A percentile compares a stretch with the other conserved stretches of the same genome.
These are phyloP conservation scores for Mycena latifolia DNA, from an alignment of 768 basidiomycete species.

Conservation along the genomic window DNA sequence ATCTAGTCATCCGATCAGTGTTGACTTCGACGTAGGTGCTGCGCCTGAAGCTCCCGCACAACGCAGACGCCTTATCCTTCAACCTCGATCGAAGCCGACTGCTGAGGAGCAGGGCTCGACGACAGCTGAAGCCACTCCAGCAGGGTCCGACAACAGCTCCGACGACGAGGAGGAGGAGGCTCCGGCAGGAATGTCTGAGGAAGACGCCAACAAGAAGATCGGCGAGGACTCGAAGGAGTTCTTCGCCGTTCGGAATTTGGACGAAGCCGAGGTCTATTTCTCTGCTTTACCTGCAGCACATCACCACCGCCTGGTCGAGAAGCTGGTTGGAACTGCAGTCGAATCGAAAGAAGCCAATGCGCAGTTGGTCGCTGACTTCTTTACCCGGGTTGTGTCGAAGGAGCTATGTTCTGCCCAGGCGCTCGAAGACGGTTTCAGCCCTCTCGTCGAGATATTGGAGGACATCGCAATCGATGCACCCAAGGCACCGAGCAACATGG, in stretches of 20 bases:
- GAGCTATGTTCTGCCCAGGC: slow-evolving; percentile 66
- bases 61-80: slow-evolving; percentile 79
- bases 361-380: slow-evolving; percentile 81
- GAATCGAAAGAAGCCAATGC: slow-evolving; percentile 88
- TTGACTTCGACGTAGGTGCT: slow-evolving; percentile 61
- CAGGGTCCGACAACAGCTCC: slow-evolving; percentile 62
- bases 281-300: slow-evolving; percentile 74
- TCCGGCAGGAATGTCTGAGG: slow-evolving; percentile 69
- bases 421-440: slow-evolving; percentile 82
- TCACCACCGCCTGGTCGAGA: slow-evolving; percentile 77
- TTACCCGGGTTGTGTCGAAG: slow-evolving; percentile 71
- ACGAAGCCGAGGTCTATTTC: slow-evolving; percentile 92
- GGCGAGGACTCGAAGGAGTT: slow-evolving; percentile 89
- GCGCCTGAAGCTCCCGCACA: slow-evolving; percentile 62
- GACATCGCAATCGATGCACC: slow-evolving; percentile 94
- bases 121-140: slow-evolving; percentile 55
- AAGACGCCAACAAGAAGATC: slow-evolving; percentile 80
- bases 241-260: slow-evolving; percentile 84
- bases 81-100: slow-evolving; percentile 79
- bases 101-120: slow-evolving; percentile 53
- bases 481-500: slow-evolving; percentile 83
- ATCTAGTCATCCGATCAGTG: slow-evolving; percentile 63
- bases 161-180: slow-evolving; percentile 65
- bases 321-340: slow-evolving; percentile 78
- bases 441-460: slow-evolving; percentile 82